Conservation (phyloP, 331 rosid species). For the Ulmus americana region DNA sequence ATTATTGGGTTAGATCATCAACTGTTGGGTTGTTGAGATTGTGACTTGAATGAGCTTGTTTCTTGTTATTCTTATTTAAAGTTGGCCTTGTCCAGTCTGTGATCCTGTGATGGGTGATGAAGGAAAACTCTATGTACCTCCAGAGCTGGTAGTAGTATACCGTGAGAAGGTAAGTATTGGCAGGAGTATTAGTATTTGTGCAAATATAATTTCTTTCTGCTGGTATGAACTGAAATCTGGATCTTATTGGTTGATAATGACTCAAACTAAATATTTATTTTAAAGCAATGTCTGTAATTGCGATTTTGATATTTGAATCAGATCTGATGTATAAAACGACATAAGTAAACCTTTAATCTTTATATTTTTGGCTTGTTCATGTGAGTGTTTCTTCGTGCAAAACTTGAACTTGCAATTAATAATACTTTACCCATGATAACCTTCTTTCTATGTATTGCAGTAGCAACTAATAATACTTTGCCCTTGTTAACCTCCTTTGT, state of each 20-base stretch:
- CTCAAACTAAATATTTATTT: slow-evolving; percentile 8
- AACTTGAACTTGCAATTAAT: slow-evolving; percentile 20
- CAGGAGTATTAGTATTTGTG: neutral
- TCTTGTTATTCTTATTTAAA: slow-evolving; percentile 26
- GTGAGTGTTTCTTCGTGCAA: slow-evolving; percentile 19
- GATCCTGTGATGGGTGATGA: slow-evolving; percentile 99
- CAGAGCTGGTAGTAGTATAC: slow-evolving; percentile 72
- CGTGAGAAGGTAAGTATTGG: slow-evolving; percentile 68
- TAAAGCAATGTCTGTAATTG: slow-evolving; percentile 13
- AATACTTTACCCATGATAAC: slow-evolving; percentile 18
- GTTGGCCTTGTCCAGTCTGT: slow-evolving; percentile 56
- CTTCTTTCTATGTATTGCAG: slow-evolving; percentile 19
- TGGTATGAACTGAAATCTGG: slow-evolving; percentile 1
- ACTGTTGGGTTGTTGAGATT: slow-evolving; percentile 1
- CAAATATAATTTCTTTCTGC: neutral
- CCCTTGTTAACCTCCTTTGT: slow-evolving; percentile 12
- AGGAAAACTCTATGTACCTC: slow-evolving; percentile 88
- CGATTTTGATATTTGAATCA: slow-evolving; percentile 6
- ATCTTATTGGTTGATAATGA: slow-evolving; percentile 19
- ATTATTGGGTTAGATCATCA: no score
- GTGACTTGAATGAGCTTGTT: slow-evolving; percentile 10
- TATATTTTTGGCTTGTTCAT: slow-evolving; percentile 8
- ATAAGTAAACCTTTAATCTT: neutral
- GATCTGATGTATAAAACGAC: slow-evolving; percentile 5
- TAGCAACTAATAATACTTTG: slow-evolving; percentile 20